A percentile compares a stretch with the other conserved stretches of the same genome.
phyloP scores from a whole-genome alignment of 2,329 filamentous ascomycete species.

The Dactylellina haptotyla region DNA sequence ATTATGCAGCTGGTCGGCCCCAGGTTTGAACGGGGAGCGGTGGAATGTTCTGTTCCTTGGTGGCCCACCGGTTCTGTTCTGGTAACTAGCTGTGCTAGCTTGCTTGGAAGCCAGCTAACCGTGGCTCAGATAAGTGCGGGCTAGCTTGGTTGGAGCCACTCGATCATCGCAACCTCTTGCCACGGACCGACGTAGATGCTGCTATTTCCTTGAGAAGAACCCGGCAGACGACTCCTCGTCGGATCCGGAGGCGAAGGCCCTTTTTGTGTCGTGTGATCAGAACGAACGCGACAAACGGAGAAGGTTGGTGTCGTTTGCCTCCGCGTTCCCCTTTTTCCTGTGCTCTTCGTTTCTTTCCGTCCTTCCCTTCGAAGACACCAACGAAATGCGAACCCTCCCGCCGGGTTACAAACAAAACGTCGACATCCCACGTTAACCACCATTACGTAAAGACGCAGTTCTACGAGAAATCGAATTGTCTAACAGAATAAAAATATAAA shows the following conservation, averaged over 20 bases:
- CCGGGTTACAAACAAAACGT: no score
- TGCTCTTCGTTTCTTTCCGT: neutral
- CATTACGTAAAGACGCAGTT: neutral
- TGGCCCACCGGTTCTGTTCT: no score
- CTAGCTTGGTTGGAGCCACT: no score
- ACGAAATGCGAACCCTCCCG: neutral
- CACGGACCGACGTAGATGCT: no score
- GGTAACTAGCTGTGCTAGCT: neutral
- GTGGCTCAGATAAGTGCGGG: neutral
- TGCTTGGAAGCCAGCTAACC: neutral
- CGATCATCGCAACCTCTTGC: no score
- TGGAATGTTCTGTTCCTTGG: neutral
- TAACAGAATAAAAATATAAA: no score
- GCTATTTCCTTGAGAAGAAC: no score
- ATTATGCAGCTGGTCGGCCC: neutral
- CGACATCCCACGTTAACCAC: no score
- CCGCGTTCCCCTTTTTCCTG: neutral
- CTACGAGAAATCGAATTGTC: no score
- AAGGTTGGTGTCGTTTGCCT: conserved; percentile 4
- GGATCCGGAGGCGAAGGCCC: no score
- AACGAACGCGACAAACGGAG: conserved; percentile 4
- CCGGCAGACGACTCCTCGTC: no score
- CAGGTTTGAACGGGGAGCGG: neutral
- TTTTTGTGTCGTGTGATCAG: conserved; percentile 16
- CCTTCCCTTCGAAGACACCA: neutral